Conservation (phyloP, 2,329 filamentous ascomycete genomes). For the Ceratocystis variospora region DNA sequence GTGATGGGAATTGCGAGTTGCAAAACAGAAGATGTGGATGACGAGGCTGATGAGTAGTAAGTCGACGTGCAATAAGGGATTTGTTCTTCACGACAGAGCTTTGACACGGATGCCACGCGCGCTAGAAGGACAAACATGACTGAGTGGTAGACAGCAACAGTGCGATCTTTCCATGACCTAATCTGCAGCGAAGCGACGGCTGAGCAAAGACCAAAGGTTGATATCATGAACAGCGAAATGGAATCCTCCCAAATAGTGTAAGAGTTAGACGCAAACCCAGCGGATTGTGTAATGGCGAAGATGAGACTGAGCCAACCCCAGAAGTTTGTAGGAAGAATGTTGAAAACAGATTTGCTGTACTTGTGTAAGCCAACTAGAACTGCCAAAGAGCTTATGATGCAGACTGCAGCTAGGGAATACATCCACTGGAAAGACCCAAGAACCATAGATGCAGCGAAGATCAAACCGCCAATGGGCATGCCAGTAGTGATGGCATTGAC, state of each 20-base stretch:
- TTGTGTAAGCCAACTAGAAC: constrained; percentile 33
- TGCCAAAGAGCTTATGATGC: constrained; percentile 33
- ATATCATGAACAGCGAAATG: constrained; percentile 81
- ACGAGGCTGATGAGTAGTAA: constrained; percentile 83
- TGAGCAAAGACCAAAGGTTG: constrained; percentile 69
- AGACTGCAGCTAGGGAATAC: constrained; percentile 27
- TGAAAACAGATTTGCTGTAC: constrained; percentile 32
- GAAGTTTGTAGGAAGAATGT: constrained; percentile 54
- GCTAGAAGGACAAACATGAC: constrained; percentile 67
- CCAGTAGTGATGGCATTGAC: constrained; percentile 28
- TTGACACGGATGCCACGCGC: constrained; percentile 71
- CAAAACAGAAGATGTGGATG: constrained; percentile 85
- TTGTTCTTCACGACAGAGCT: constrained; percentile 91
- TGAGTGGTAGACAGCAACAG: constrained; percentile 72
- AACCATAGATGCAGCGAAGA: constrained; percentile 24
- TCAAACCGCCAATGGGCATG: constrained; percentile 25
- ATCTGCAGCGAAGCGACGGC: constrained; percentile 63
- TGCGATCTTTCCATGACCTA: constrained; percentile 50
- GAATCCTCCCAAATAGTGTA: constrained; percentile 99
- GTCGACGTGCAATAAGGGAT: constrained; percentile 94
- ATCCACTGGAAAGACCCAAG: constrained; percentile 28
- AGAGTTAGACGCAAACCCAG: constrained; percentile 92
- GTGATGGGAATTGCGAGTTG: constrained; percentile 68
- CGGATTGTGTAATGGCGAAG: constrained; percentile 75
- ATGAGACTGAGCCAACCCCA: constrained; percentile 82